Evolutionary conservation across 495 filamentous ascomycete genomes (phyloP), one percentile per base, ranked within the genome.

Genomic region (Penicillium psychrofluorescens): DNA sequence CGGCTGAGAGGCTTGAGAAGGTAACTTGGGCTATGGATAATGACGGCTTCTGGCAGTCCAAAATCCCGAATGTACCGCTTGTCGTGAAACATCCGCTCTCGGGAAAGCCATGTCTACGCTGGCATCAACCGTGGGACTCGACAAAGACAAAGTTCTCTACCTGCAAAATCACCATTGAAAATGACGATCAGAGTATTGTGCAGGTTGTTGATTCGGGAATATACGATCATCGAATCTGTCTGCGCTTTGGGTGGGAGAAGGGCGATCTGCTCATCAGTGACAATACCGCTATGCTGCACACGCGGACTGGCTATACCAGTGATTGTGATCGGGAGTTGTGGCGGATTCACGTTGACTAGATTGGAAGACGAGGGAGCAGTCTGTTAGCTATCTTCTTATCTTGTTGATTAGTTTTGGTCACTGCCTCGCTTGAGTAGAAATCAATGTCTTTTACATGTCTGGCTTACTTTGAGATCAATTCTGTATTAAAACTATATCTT

Each of bases 191-290:
- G 7, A 39, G 40, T 22, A 37, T 61, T 2, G 44, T 56, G 0
- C 45, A 54, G 11, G 36, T 63, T n/a, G 37, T 77, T 4, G 64
- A 71, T 37, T 38, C 40, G 8, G 36, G 77, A 14, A 49, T 71
- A 11, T 71, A 78, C 44, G 77, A 80, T 49, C 61, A 68, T 11
- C 62, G 77, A 1, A 68, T 80, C 0, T 69, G 64, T 59, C 44
- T 71, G 50, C 49, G 68, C 44, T 68, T 61, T 50, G 38, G 50
- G 9, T 80, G 75, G 76, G 59, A 75, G 38, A 63, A 71, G 48
- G 77, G 76, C 0, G 77, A 81, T 56, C n/a, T 78, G 29, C 46
- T 81, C 11, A 54, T 81, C 9, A 73, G 49, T 43, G 78, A 80
- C 50, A 79, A 80, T 39, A 51, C 67, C 4, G 48, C 67, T 7